Evolutionary conservation across 441 rosid species (phyloP).

Genomic region (Erodium moschatum): DNA sequence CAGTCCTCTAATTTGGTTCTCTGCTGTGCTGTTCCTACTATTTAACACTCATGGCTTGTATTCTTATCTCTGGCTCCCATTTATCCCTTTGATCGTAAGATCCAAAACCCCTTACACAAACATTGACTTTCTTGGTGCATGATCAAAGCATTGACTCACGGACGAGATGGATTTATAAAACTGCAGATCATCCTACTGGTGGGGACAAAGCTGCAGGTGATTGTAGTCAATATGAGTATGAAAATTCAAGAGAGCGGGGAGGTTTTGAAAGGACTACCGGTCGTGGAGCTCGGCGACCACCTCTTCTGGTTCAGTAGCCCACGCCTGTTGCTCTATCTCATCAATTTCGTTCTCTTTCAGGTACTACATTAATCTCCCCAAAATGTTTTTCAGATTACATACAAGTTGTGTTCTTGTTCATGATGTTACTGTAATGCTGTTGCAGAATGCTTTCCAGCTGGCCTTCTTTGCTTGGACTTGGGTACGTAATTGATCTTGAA

Average conservation of each 20-base stretch:
- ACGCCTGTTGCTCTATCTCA: constrained; percentile 43
- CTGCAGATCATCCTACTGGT: constrained; percentile 47
- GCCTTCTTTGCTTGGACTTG: constrained; percentile 61
- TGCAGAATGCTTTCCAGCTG: constrained; percentile 61
- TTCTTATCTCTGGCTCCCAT: constrained; percentile 53
- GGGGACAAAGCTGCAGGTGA: constrained; percentile 62
- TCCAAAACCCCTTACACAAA: not conserved
- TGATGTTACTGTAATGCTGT: not conserved
- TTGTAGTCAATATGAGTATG: constrained; percentile 48
- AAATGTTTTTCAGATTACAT: not conserved
- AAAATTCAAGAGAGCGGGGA: constrained; percentile 45
- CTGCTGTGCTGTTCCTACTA: constrained; percentile 48
- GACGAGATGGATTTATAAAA: too few species aligned
- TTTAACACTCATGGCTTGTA: constrained; percentile 45
- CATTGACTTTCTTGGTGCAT: too few species aligned
- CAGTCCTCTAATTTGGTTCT: constrained; percentile 61
- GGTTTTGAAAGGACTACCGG: constrained; percentile 47
- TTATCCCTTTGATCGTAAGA: constrained; percentile 46
- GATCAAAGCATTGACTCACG: too few species aligned
- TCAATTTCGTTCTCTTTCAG: constrained; percentile 63
- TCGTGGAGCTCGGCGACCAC: constrained; percentile 53
- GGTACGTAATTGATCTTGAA: constrained; percentile 26
- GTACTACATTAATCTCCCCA: not conserved
- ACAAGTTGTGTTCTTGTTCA: not conserved
- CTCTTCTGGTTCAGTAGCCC: constrained; percentile 63